These are phyloP conservation scores for Butyriboletus appendiculatus DNA, from an alignment of 1,284 basidiomycete species.

Conservation along the genomic window DNA sequence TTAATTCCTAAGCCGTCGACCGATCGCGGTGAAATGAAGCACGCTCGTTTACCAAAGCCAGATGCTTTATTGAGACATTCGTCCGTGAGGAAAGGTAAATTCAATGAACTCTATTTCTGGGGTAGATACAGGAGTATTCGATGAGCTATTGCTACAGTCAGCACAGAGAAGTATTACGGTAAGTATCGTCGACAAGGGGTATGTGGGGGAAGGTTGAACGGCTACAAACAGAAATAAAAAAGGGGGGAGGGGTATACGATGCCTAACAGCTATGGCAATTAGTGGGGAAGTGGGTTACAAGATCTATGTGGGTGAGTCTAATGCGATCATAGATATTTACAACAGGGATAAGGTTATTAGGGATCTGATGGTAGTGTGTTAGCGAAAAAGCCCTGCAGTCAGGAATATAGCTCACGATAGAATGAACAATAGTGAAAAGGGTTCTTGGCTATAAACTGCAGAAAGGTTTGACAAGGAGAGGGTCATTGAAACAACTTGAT, in stretches of 20 bases:
- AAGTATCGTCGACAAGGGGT: neutral
- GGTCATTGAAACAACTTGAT: neutral
- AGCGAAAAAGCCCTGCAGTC: neutral
- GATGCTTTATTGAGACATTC: neutral
- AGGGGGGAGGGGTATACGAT: neutral
- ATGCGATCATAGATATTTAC: neutral
- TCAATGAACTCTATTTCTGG: constrained; percentile 5
- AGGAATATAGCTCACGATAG: constrained; percentile 5
- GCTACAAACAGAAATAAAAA: neutral
- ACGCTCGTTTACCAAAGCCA: neutral
- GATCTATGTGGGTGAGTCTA: neutral
- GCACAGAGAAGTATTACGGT: neutral
- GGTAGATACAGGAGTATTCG: constrained; percentile 2
- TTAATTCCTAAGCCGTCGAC: neutral
- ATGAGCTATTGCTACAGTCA: constrained; percentile 28
- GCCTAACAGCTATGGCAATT: neutral
- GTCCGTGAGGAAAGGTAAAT: neutral
- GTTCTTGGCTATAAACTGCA: neutral
- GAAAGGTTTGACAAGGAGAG: neutral
- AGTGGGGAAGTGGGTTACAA: neutral
- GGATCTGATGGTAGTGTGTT: constrained; percentile 3
- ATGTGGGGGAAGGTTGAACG: neutral
- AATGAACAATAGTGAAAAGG: neutral
- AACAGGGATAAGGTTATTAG: neutral
- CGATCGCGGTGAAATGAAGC: neutral